A percentile compares a stretch with the other conserved stretches of the same genome.
Conservation (phyloP, 768 basidiomycete genomes). For the Boletus edulis region DNA sequence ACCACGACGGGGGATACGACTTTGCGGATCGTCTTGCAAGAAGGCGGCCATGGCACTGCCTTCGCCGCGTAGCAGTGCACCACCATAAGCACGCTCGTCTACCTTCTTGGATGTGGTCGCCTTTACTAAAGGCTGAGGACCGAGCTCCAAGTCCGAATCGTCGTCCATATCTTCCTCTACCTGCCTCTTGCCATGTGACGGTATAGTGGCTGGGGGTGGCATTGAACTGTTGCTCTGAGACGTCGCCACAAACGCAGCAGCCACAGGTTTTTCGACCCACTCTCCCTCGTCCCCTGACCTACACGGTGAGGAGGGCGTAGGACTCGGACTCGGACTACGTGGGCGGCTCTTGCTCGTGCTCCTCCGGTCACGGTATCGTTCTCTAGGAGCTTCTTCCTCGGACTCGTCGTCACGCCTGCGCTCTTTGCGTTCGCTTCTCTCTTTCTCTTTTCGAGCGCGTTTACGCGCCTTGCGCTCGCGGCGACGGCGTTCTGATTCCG, state of each 20-base stretch:
- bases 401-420: conserved; percentile 36
- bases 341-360: conserved; percentile 34
- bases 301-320: conserved; percentile 27
- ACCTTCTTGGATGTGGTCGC: conserved; percentile 47
- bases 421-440: conserved; percentile 39
- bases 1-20: conserved; percentile 96
- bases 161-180: conserved; percentile 27
- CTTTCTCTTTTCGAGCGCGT: conserved; percentile 48
- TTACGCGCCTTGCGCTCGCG: conserved; percentile 62
- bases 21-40: conserved; percentile 77
- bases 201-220: conserved; percentile 24
- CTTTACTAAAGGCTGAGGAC: conserved; percentile 67
- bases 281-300: conserved; percentile 51
- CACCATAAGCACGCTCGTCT: conserved; percentile 86
- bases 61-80: conserved; percentile 90
- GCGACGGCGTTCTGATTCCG: conserved; percentile 58
- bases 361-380: conserved; percentile 24
- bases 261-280: conserved; percentile 63
- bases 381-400: conserved; percentile 34
- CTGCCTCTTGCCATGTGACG: conserved; percentile 9
- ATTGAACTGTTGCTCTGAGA: conserved; percentile 20
- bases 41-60: conserved; percentile 98
- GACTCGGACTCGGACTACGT: conserved; percentile 33
- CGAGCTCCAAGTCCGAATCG: conserved; percentile 67
- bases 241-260: conserved; percentile 25